These are phyloP conservation scores for Brassica incana DNA, from an alignment of 345 rosid genomes.

Conservation along the genomic window DNA sequence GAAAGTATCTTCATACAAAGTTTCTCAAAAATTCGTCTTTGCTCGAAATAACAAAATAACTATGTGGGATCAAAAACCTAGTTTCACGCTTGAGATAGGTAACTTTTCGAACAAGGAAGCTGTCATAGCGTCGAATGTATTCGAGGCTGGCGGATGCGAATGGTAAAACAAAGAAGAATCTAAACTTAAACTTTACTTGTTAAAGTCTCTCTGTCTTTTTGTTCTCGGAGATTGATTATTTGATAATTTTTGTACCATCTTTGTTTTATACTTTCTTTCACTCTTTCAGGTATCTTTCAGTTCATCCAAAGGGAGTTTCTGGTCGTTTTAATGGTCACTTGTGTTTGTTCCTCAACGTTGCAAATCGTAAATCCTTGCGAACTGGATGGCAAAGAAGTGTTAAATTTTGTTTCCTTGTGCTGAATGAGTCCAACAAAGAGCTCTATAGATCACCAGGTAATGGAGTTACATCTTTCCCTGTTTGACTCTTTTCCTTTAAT, in stretches of 20 bases:
- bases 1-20: background rate
- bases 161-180: constrained; percentile 13
- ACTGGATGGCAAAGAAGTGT: constrained; percentile 2
- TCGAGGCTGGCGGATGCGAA: constrained; percentile 9
- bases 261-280: background rate
- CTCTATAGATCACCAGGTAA: constrained; percentile 17
- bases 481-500: background rate
- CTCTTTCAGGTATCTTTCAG: background rate
- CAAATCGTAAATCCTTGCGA: background rate
- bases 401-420: background rate
- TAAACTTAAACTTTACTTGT: background rate
- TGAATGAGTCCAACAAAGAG: constrained; percentile 22
- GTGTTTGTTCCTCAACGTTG: background rate
- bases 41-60: background rate
- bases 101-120: constrained; percentile 1
- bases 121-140: background rate
- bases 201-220: background rate
- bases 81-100: constrained; percentile 1
- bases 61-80: background rate
- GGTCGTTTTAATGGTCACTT: background rate
- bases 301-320: background rate
- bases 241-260: background rate
- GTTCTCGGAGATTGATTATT: background rate
- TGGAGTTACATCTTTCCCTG: background rate
- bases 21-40: background rate